Percentiles rank a stretch among this genome's conserved stretches.
These are phyloP conservation scores for Daldinia caldariorum DNA, from an alignment of 495 filamentous ascomycete species.

Conservation along the genomic window DNA sequence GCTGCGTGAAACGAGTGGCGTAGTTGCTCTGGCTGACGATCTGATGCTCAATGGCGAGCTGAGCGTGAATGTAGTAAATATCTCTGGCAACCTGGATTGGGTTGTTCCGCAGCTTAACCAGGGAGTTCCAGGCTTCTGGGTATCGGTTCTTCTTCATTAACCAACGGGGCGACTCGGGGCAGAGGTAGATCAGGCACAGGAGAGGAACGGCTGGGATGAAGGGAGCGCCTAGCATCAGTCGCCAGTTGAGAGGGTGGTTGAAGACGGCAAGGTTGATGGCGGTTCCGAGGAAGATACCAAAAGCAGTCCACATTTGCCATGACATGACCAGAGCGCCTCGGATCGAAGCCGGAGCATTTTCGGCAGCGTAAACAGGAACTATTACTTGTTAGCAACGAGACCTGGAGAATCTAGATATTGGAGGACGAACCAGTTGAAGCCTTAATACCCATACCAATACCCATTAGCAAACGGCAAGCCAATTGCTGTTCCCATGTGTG, in stretches of 20 bases:
- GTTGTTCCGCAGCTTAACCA: constrained; percentile 69
- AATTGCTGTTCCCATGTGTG: constrained; percentile 72
- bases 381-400: constrained; percentile 56
- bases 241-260: constrained; percentile 67
- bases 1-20: constrained; percentile 62
- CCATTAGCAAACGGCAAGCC: constrained; percentile 70
- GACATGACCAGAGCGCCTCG: constrained; percentile 84
- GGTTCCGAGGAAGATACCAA: constrained; percentile 79
- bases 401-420: background rate
- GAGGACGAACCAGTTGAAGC: constrained; percentile 53
- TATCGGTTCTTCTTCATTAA: constrained; percentile 71
- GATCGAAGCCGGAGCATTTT: constrained; percentile 77
- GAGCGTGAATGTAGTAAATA: constrained; percentile 77
- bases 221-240: constrained; percentile 80
- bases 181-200: constrained; percentile 71
- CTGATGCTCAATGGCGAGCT: constrained; percentile 55
- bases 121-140: constrained; percentile 68
- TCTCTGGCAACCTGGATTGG: constrained; percentile 78
- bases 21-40: constrained; percentile 55
- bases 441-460: constrained; percentile 76
- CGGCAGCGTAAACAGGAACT: constrained; percentile 80
- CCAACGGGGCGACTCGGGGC: constrained; percentile 76
- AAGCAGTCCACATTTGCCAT: constrained; percentile 89
- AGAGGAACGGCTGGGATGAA: constrained; percentile 80
- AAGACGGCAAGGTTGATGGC: constrained; percentile 75